Conservation (phyloP, 257 asterid species). For the Solanum infundibuliforme region DNA sequence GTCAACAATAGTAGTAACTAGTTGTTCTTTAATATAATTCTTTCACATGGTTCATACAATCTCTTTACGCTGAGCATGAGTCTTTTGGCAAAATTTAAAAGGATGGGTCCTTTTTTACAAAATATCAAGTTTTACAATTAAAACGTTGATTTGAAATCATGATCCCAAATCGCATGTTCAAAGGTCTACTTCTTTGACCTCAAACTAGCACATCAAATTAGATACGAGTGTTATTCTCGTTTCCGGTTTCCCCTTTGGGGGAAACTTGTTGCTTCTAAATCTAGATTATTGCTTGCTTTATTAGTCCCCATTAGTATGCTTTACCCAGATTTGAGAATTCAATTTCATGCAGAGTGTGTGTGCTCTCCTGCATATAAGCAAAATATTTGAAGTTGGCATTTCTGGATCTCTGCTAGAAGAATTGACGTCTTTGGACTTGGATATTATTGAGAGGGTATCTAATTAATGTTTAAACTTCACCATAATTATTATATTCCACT, state of each 20-base stretch:
- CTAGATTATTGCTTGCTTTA: not conserved
- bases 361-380: constrained; percentile 79
- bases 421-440: constrained; percentile 54
- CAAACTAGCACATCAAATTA: not conserved
- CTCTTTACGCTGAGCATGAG: not conserved
- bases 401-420: constrained; percentile 68
- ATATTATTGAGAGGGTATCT: constrained; percentile 63
- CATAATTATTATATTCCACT: not conserved
- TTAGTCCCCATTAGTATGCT: not conserved
- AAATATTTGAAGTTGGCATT: constrained; percentile 87
- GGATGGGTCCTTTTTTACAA: not conserved
- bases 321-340: not conserved
- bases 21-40: not conserved
- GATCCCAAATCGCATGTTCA: not conserved
- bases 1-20: not conserved
- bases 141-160: not conserved
- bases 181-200: not conserved
- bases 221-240: not conserved
- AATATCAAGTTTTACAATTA: not conserved
- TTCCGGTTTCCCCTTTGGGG: not conserved
- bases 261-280: not conserved
- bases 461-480: not conserved
- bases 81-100: not conserved
- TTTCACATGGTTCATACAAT: not conserved
- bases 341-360: constrained; percentile 58